A percentile compares a stretch with the other conserved stretches of the same genome.
These are phyloP conservation scores for Xylaria grammica DNA, from an alignment of 495 filamentous ascomycete genomes.

Conservation along the genomic window DNA sequence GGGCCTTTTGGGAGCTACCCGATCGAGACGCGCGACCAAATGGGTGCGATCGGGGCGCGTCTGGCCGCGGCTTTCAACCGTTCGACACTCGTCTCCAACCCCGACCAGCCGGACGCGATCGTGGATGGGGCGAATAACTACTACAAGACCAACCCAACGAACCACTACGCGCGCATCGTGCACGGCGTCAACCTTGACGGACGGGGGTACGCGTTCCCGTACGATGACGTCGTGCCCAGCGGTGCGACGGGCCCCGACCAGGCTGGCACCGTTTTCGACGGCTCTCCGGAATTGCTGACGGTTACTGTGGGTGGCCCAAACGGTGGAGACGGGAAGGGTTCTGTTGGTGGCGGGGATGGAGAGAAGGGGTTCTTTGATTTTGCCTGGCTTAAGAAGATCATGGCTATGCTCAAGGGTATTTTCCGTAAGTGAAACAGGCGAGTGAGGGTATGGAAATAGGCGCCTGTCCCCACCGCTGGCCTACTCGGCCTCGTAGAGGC, in stretches of 20 bases:
- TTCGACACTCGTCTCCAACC: conserved; percentile 60
- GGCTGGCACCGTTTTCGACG: conserved; percentile 66
- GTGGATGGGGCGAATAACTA: conserved; percentile 41
- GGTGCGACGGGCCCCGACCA: conserved; percentile 58
- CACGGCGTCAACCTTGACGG: conserved; percentile 67
- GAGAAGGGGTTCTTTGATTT: conserved; percentile 15
- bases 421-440: conserved; percentile 5
- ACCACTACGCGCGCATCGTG: conserved; percentile 73
- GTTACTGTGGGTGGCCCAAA: conserved; percentile 65
- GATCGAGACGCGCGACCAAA: conserved; percentile 36
- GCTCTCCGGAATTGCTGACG: conserved; percentile 60
- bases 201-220: conserved; percentile 77
- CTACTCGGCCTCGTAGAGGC: background rate
- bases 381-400: conserved; percentile 10
- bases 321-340: conserved; percentile 16
- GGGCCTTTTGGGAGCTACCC: conserved; percentile 65
- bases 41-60: conserved; percentile 64
- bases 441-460: background rate
- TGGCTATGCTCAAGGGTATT: background rate
- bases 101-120: conserved; percentile 54
- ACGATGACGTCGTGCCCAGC: conserved; percentile 72
- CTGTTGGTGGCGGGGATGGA: background rate
- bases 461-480: background rate
- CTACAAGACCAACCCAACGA: conserved; percentile 64
- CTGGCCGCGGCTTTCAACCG: conserved; percentile 73